Base-by-base conservation (phyloP, 768 basidiomycete species). In the Kwoniella bestiolae region DNA sequence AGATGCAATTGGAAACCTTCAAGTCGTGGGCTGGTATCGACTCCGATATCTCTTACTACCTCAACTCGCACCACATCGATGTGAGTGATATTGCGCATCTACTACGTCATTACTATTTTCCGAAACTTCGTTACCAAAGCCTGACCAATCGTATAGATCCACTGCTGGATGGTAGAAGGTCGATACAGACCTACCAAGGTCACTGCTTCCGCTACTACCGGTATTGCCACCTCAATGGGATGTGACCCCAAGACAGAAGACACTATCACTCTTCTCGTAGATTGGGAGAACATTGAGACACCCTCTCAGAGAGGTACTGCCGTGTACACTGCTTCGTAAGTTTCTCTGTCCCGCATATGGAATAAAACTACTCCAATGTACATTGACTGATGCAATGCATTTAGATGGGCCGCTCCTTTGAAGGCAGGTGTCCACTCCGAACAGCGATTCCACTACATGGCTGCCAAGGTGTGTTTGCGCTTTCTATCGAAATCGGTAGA, bases 371-470 rank as follows among this genome's bases (percentile, higher is more conserved):
- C n/a, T n/a, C n/a, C n/a, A n/a, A n/a, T n/a, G n/a, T n/a, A n/a
- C n/a, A n/a, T n/a, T n/a, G n/a, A 41, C 38, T 41, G 38, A 41
- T 18, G 12, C 38, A 14, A 41, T 41, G 38, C 18, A 35, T 21
- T 8, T 8, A 91, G 90, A 56, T 96, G 93, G 93, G 94, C 93
- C 0, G 93, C 94, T 0, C 94, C 93, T 18, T 83, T 92, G 34
- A 91, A 80, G 78, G 85, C 90, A 23, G 93, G 92, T n/a, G 85
- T 95, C 8, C 92, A 94, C 80, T 89, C 90, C 7, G 90, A 89
- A 44, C 93, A 96, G 75, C 89, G 91, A 75, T 94, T 91, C 90
- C 92, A 94, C 82, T 94, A 94, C 82, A 91, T 94, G 90, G 93
- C 86, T 53, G 90, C 91, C 83, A 94, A 91, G 85, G 91, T 88